Conservation (phyloP, 2,329 filamentous ascomycete species). For the Nothophoma quercina region DNA sequence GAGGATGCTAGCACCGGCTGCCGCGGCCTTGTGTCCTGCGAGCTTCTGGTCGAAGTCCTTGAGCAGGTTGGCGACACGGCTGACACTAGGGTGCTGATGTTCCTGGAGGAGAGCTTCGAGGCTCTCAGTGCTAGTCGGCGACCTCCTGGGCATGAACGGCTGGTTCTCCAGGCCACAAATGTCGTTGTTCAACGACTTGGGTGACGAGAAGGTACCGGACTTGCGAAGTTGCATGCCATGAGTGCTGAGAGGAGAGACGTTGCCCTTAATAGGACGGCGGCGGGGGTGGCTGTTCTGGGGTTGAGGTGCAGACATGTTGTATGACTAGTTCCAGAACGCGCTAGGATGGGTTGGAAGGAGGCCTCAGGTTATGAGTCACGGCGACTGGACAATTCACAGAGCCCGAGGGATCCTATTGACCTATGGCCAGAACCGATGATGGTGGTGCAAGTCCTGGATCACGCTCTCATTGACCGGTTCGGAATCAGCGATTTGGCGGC, state of each 20-base stretch:
- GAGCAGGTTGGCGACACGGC: constrained; percentile 54
- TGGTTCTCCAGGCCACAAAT: constrained; percentile 50
- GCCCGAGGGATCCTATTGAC: constrained; percentile 33
- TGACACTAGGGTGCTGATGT: constrained; percentile 48
- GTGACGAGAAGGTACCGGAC: constrained; percentile 58
- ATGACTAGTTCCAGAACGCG: constrained; percentile 44
- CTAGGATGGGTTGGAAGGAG: constrained; percentile 35
- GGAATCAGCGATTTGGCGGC: constrained; percentile 18
- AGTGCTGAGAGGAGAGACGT: constrained; percentile 44
- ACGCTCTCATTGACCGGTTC: constrained; percentile 35
- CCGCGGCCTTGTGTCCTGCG: constrained; percentile 44
- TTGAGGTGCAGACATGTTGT: constrained; percentile 49
- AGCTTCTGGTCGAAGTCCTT: constrained; percentile 55
- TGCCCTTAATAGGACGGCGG: constrained; percentile 54
- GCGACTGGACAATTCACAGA: constrained; percentile 32
- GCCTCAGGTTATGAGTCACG: constrained; percentile 49
- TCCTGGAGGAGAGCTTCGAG: constrained; percentile 58
- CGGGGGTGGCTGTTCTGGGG: constrained; percentile 54
- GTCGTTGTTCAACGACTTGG: constrained; percentile 47
- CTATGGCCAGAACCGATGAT: constrained; percentile 30
- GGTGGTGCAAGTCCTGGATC: constrained; percentile 32
- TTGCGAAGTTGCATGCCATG: constrained; percentile 57
- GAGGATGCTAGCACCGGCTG: constrained; percentile 50
- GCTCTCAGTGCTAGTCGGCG: constrained; percentile 57
- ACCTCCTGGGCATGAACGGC: constrained; percentile 55